phyloP scores from a whole-genome alignment of 2,329 filamentous ascomycete genomes.

The Penicillium palitans region DNA sequence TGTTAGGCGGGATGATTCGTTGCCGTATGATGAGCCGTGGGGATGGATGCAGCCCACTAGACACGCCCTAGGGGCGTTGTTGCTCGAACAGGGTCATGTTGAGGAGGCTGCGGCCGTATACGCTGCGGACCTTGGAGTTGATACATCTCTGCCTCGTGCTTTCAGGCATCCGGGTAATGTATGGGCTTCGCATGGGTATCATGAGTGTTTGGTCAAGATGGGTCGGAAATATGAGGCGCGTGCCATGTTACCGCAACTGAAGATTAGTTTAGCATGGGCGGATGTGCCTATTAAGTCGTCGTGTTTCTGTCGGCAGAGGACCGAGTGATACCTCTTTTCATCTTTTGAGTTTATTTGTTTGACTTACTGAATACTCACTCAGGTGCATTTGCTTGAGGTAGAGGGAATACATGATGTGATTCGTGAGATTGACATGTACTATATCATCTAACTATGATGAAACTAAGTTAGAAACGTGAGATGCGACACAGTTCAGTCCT shows the following conservation, averaged over 20 bases:
- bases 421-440: background rate
- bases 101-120: conserved; percentile 60
- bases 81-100: conserved; percentile 64
- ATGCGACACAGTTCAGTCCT: too few species aligned
- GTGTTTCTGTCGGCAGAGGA: conserved; percentile 55
- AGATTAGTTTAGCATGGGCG: conserved; percentile 53
- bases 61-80: conserved; percentile 68
- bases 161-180: conserved; percentile 71
- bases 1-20: conserved; percentile 60
- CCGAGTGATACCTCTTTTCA: background rate
- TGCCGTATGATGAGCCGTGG: conserved; percentile 75
- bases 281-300: conserved; percentile 62
- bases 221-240: conserved; percentile 51
- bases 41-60: conserved; percentile 76
- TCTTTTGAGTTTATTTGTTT: background rate
- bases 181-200: conserved; percentile 71
- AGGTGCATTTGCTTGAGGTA: background rate
- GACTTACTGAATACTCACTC: too few species aligned
- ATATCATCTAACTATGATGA: background rate
- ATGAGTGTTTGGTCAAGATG: conserved; percentile 65
- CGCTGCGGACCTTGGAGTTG: conserved; percentile 61
- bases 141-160: conserved; percentile 61
- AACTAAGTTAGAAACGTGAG: background rate
- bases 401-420: background rate
- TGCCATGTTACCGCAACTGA: conserved; percentile 51